These are phyloP conservation scores for Phytophthora podocarpi DNA, from an alignment of 352 stramenopile species.

Conservation along the genomic window DNA sequence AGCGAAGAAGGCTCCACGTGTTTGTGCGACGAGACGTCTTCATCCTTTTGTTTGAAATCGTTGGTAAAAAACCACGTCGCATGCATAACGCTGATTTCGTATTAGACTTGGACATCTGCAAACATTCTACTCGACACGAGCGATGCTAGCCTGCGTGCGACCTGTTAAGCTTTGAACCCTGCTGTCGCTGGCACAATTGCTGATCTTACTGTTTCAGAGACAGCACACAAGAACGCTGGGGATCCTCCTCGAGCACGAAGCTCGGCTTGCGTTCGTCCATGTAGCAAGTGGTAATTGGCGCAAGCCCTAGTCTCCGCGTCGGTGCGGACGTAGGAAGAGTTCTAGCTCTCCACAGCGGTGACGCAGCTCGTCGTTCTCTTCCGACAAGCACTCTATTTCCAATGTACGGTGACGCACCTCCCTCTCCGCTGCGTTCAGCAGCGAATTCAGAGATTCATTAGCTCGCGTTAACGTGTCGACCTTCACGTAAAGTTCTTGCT, in stretches of 20 bases:
- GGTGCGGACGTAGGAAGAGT: not conserved
- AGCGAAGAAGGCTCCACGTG: no score
- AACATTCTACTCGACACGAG: slow-evolving; percentile 29
- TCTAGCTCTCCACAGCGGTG: slow-evolving; percentile 68
- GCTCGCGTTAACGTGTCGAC: slow-evolving; percentile 56
- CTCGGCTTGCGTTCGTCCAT: slow-evolving; percentile 70
- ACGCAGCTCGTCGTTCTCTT: slow-evolving; percentile 81
- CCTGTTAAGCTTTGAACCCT: slow-evolving; percentile 13
- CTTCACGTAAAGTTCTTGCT: slow-evolving; percentile 69
- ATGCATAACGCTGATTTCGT: slow-evolving; percentile 8
- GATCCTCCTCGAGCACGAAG: slow-evolving; percentile 67
- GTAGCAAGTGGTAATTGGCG: slow-evolving; percentile 40
- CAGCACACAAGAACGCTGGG: slow-evolving; percentile 60
- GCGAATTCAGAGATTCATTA: slow-evolving; percentile 70
- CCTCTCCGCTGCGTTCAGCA: slow-evolving; percentile 65
- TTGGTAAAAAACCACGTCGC: not conserved
- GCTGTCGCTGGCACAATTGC: slow-evolving; percentile 33
- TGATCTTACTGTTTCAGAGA: slow-evolving; percentile 50
- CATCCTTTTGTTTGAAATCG: no score
- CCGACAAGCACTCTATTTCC: slow-evolving; percentile 75
- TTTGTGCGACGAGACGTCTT: slow-evolving; percentile 17
- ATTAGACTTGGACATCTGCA: slow-evolving; percentile 13
- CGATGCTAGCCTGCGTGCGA: slow-evolving; percentile 6
- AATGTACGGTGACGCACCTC: slow-evolving; percentile 64
- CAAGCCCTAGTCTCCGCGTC: not conserved